A percentile compares a stretch with the other conserved stretches of the same genome.
phyloP scores from a whole-genome alignment of 768 basidiomycete species.

The Mycena vulgaris region DNA sequence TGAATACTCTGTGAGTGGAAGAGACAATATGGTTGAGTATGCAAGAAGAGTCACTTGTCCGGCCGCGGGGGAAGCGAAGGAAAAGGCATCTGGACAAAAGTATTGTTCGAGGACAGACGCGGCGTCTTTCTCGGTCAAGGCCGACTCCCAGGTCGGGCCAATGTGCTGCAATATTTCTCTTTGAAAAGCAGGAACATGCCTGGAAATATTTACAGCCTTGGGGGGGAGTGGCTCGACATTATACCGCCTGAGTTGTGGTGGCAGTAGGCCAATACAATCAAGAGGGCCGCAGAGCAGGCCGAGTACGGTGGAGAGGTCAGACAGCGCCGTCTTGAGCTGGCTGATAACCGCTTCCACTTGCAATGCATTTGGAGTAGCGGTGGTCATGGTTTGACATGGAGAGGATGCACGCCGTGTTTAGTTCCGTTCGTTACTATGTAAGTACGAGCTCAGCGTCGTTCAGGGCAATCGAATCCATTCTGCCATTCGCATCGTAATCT shows the following conservation, averaged over 20 bases:
- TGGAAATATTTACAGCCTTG: conserved; percentile 50
- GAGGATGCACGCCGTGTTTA: background rate
- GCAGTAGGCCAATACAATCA: conserved; percentile 69
- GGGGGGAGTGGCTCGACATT: conserved; percentile 56
- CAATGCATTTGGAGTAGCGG: background rate
- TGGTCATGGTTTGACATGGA: background rate
- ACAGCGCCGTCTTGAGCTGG: conserved; percentile 62
- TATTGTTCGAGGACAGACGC: conserved; percentile 71
- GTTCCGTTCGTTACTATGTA: too few relatives aligned
- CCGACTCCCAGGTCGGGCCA: conserved; percentile 77
- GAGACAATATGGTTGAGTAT: conserved; percentile 75
- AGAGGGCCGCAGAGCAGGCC: conserved; percentile 73
- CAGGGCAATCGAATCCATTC: too few relatives aligned
- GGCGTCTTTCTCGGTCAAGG: conserved; percentile 65
- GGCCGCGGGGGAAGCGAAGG: conserved; percentile 63
- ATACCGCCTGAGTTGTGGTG: conserved; percentile 66
- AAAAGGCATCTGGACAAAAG: conserved; percentile 80
- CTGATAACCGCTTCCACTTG: conserved; percentile 58
- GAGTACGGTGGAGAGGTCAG: conserved; percentile 67
- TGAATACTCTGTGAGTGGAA: conserved; percentile 64
- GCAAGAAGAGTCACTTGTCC: conserved; percentile 71
- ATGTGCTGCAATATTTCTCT: conserved; percentile 73
- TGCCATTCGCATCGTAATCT: too few relatives aligned
- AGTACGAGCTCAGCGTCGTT: too few relatives aligned
- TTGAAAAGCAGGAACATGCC: conserved; percentile 74